Evolutionary conservation across 2,329 filamentous ascomycete species (phyloP), one percentile per base, ranked within the genome.

Genomic region (Celoporthe dispersa): DNA sequence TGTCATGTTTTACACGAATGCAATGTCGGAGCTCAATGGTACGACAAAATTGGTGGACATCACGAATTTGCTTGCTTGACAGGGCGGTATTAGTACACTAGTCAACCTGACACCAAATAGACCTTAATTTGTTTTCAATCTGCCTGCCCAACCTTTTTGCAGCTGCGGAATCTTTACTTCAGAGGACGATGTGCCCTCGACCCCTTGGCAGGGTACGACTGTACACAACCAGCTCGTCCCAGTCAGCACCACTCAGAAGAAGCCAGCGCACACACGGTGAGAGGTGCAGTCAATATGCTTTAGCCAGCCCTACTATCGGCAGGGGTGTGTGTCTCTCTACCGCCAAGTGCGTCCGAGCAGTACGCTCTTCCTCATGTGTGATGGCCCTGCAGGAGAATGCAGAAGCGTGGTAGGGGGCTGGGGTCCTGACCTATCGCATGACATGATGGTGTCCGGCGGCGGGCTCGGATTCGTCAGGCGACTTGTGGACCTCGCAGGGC

Each of bases 21-120:
- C 66, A 66, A 71, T 72, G 51, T 71, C 39, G 66, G 44, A 61
- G 71, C 64, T 62, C 66, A 64, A 72, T 72, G 66, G 63, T 55
- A 41, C 35, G 51, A 60, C 44, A 37, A 67, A 72, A 71, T 55
- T 71, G 69, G 60, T 62, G 65, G 68, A 70, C 22, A 28, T 33
- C n/a, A 39, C 44, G 65, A 57, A 70, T 22, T 66, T 72, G 68
- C 57, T 53, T 66, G 63, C 57, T 61, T 64, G 63, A 39, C 22
- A 66, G 57, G 55, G 64, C 35, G 57, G 48, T 25, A 59, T 19
- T 64, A 39, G 28, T 64, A 39, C 41, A 37, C 55, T 62, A 63
- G 44, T 37, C 33, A 33, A 25, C 22, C 33, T 48, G 28, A 44
- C n/a, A 62, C 44, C 25, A 39, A 55, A 60, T 68, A 68, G 70